phyloP scores from a whole-genome alignment of 192 early-diverging fungal species.

The Pilaira anomala region DNA sequence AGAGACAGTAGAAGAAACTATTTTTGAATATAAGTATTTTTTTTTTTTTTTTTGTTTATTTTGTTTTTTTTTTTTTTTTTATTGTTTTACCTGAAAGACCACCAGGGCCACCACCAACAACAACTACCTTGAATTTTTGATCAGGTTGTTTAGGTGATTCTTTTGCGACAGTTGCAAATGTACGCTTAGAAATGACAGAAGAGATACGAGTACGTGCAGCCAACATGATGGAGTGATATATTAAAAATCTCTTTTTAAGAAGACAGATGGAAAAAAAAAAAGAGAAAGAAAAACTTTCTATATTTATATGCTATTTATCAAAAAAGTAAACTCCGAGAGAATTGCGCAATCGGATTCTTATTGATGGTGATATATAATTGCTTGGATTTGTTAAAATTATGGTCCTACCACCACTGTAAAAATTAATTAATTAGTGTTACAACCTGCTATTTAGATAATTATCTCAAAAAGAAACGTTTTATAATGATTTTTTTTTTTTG shows the following conservation, averaged over 20 bases:
- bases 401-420: too few relatives aligned
- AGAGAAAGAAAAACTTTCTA: not conserved
- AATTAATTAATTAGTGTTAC: too few relatives aligned
- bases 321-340: too few relatives aligned
- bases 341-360: too few relatives aligned
- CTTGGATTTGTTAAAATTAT: too few relatives aligned
- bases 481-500: too few relatives aligned
- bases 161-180: constrained; percentile 30
- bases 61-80: not conserved
- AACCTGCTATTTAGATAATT: too few relatives aligned
- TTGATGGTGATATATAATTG: too few relatives aligned
- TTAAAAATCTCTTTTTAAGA: not conserved
- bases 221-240: constrained; percentile 11
- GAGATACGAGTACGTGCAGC: constrained; percentile 19
- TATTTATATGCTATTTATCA: not conserved
- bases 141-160: constrained; percentile 3
- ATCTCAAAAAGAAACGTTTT: too few relatives aligned
- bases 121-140: constrained; percentile 51
- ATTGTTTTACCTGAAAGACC: constrained; percentile 44
- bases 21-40: not conserved
- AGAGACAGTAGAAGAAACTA: constrained; percentile 69
- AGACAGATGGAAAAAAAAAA: not conserved
- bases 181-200: constrained; percentile 16
- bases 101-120: constrained; percentile 55
- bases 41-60: too few relatives aligned